Base-by-base conservation (phyloP, 2,329 filamentous ascomycete genomes). In the Chrysoporthe puriensis region DNA sequence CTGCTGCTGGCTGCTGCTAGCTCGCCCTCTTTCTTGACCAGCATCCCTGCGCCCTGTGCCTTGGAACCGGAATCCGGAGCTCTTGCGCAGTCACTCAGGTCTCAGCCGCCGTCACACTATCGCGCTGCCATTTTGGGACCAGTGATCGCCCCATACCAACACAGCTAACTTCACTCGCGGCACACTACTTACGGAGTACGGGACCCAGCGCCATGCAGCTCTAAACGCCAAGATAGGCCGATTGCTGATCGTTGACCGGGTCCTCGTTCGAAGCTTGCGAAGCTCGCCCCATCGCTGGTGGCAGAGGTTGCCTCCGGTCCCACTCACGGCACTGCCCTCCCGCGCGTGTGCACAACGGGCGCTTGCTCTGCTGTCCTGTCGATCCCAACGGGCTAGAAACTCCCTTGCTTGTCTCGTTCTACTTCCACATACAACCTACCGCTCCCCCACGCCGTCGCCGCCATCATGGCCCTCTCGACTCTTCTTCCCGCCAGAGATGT, bases 301-400 rank as follows among this genome's bases (percentile, higher is more conserved):
- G 16, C 36, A 59, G 57, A 59, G 32, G 44, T 44, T 42, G 54
- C 59, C 62, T 57, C 58, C 57, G 63, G 63, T 68, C 62, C 67
- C 67, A 68, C 67, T 59, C 52, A 63, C 67, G 67, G 67, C 67
- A 63, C 59, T 58, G 44, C 43, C 57, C 62, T 64, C 58, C 62
- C 62, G 66, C 56, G 34, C 62, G 42, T 61, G 63, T 61, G 60
- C 57, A 54, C 50, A 46, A 40, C 52, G 58, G 26, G 58, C 64
- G 63, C 63, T 40, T 16, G 50, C n/a, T 50, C 43, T 48, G 44
- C 59, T 50, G 59, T 62, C 59, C 34, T 63, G 62, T 42, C 48
- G 62, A 54, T 63, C 62, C 43, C 8, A n/a, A 21, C n/a, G 34
- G 44, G 50, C 44, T 26, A 42, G 26, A 56, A 43, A 5, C 36